Evolutionary conservation across 768 basidiomycete species (phyloP), one percentile per base, ranked within the genome.

Genomic region (Boletellus ananiceps): DNA sequence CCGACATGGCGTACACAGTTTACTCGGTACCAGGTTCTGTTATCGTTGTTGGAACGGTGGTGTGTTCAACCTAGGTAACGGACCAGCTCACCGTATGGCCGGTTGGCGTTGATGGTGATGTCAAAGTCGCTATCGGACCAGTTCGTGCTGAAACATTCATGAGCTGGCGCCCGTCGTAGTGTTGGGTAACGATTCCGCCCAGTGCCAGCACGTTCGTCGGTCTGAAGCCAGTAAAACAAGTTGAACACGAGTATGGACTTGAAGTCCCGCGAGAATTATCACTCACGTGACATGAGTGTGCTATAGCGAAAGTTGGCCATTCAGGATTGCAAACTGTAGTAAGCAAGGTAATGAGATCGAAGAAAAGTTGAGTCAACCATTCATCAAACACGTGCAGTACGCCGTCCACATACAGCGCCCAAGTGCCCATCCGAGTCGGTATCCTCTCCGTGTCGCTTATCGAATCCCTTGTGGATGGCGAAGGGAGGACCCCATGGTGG

Each of bases 1-100:
- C 65, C 41, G 77, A 77, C 75, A 77, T 77, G 53, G 36, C 39
- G 16, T 15, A 18, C 6, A 11, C 21, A 9, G 19, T 12, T 9
- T 3, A 34, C 23, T 34, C 16, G 33, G 8, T 23, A 7, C 47
- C 40, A 8, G 32, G 34, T 27, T 34, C 40, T 48, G 16, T 8
- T 18, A 27, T 40, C 42, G 14, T n/a, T 2, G 19, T 47, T 18
- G 35, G 41, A 49, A 40, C 5, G n/a, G 32, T 36, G 32, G 25
- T 23, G 25, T 13, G 16, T 14, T 13, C n/a, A 23, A 18, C 32
- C 35, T n/a, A 19, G 15, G 32, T 1, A 18, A 41, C 13, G 27
- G 50, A 51, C 40, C 8, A 12, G 16, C 60, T 50, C 41, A 56
- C 59, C 37, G 46, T 23, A 18, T 13, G 6, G 46, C 31, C 15